phyloP scores from a whole-genome alignment of 108 stramenopile species.

The Stephanodiscus minutulus region DNA sequence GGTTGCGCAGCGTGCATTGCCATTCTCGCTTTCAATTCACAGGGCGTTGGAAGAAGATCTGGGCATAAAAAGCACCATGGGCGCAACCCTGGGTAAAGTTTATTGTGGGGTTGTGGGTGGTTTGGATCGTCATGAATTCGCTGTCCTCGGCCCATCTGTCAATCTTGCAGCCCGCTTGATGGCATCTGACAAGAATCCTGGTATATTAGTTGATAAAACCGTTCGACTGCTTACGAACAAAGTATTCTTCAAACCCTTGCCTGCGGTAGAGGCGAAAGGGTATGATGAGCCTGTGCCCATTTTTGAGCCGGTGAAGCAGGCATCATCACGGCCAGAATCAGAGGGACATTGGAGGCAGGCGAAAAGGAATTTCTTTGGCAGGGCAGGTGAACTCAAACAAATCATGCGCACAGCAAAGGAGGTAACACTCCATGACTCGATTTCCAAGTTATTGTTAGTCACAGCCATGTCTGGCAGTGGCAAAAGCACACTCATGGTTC shows the following conservation, averaged over 20 bases:
- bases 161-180: slow-evolving; percentile 79
- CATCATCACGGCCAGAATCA: not conserved
- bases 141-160: slow-evolving; percentile 72
- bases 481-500: slow-evolving; percentile 58
- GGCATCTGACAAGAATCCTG: slow-evolving; percentile 56
- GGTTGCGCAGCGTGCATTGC: slow-evolving; percentile 67
- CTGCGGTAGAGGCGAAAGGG: slow-evolving; percentile 70
- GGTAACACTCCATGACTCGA: slow-evolving; percentile 18
- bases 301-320: slow-evolving; percentile 60
- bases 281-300: slow-evolving; percentile 73
- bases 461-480: slow-evolving; percentile 62
- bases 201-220: slow-evolving; percentile 68
- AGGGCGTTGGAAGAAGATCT: slow-evolving; percentile 57
- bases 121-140: slow-evolving; percentile 67
- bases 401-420: slow-evolving; percentile 53
- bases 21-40: slow-evolving; percentile 62
- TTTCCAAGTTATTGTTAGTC: slow-evolving; percentile 49
- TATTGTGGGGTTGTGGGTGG: slow-evolving; percentile 84
- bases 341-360: slow-evolving; percentile 52
- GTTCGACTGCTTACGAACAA: slow-evolving; percentile 58
- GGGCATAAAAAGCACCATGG: slow-evolving; percentile 57
- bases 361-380: slow-evolving; percentile 61
- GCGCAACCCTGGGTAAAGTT: slow-evolving; percentile 68
- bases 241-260: slow-evolving; percentile 60
- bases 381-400: slow-evolving; percentile 56